These are phyloP conservation scores for Neurospora sublineolata DNA, from an alignment of 495 filamentous ascomycete genomes.

Conservation along the genomic window DNA sequence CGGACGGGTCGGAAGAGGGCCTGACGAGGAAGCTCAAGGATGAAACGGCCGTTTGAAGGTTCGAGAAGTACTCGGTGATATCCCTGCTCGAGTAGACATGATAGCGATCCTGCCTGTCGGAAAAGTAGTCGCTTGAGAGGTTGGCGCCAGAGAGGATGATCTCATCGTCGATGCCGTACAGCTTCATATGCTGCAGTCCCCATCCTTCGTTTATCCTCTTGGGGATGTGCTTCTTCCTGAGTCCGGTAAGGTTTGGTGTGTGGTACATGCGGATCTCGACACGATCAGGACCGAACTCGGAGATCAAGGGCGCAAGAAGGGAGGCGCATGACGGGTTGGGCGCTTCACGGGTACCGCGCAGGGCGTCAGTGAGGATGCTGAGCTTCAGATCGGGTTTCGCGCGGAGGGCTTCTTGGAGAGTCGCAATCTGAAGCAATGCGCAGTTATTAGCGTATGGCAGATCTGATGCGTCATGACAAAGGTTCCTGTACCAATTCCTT, in stretches of 20 bases:
- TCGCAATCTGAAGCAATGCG: conserved; percentile 47
- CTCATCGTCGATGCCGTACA: conserved; percentile 93
- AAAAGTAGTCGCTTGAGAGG: conserved; percentile 89
- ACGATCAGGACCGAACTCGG: conserved; percentile 72
- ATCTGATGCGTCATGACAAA: background rate
- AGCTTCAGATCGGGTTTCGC: conserved; percentile 67
- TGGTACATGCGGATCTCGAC: conserved; percentile 96
- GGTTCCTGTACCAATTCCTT: conserved; percentile 56
- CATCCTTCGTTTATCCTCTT: conserved; percentile 93
- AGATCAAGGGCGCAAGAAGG: conserved; percentile 66
- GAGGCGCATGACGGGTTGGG: conserved; percentile 85
- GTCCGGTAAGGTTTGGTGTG: conserved; percentile 85
- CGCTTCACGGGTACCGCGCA: conserved; percentile 84
- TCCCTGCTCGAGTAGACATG: conserved; percentile 74
- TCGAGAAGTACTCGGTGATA: conserved; percentile 71
- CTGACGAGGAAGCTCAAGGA: conserved; percentile 71
- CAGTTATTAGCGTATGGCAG: background rate
- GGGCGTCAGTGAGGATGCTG: conserved; percentile 84
- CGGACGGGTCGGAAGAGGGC: conserved; percentile 45
- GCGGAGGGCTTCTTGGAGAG: conserved; percentile 61
- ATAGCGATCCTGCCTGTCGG: conserved; percentile 87
- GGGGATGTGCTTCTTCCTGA: conserved; percentile 73
- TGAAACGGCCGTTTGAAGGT: conserved; percentile 64
- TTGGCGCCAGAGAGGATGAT: conserved; percentile 94
- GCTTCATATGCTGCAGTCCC: conserved; percentile 98